phyloP scores from a whole-genome alignment of 805 yeast genomes.

The Teunomyces pallodes region DNA sequence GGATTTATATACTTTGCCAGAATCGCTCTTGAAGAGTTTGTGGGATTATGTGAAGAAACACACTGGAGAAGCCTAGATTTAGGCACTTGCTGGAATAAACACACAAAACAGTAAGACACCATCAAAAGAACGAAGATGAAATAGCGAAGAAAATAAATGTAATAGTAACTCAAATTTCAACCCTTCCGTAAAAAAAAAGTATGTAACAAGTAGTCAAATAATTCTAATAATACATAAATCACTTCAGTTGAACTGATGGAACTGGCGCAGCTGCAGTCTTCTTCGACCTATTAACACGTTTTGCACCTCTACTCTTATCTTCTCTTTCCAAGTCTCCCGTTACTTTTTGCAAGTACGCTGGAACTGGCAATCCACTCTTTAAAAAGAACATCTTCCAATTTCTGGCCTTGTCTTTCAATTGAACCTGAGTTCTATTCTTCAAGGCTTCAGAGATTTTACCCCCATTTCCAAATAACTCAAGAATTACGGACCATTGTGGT shows the following conservation, averaged over 20 bases:
- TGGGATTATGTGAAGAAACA: conserved; percentile 92
- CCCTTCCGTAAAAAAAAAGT: background rate
- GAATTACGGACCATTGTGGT: conserved; percentile 89
- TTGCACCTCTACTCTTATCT: conserved; percentile 38
- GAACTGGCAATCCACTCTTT: conserved; percentile 72
- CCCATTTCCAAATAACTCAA: conserved; percentile 92
- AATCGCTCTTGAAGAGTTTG: conserved; percentile 81
- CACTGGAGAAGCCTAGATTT: conserved; percentile 13
- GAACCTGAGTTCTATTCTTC: conserved; percentile 87
- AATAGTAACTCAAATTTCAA: background rate
- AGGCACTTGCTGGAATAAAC: background rate
- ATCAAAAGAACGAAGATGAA: background rate
- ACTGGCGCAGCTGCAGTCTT: conserved; percentile 43
- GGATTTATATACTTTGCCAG: conserved; percentile 93
- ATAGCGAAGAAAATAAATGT: conserved; percentile 1
- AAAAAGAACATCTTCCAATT: conserved; percentile 89
- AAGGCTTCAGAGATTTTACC: conserved; percentile 80
- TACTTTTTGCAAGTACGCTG: conserved; percentile 74
- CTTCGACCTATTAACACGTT: conserved; percentile 24
- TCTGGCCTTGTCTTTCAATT: conserved; percentile 92
- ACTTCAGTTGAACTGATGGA: conserved; percentile 18
- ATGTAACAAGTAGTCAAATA: conserved; percentile 6
- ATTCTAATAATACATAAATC: background rate
- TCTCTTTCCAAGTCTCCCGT: conserved; percentile 79
- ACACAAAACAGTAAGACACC: background rate